Evolutionary conservation across 371 early-diverging fungal genomes (phyloP).

Genomic region (Mucor ambiguus): DNA sequence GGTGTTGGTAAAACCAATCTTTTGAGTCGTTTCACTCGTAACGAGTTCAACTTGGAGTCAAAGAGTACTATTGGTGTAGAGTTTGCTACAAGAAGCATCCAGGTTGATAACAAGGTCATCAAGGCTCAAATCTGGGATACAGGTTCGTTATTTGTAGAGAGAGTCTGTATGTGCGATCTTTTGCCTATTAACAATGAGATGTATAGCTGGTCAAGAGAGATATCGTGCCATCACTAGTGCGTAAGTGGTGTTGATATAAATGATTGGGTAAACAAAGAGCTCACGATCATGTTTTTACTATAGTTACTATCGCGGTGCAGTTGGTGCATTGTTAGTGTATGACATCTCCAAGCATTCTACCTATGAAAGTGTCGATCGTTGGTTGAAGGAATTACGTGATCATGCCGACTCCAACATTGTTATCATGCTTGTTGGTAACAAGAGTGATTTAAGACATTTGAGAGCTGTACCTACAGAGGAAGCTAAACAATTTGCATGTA

Average conservation of each 20-base stretch:
- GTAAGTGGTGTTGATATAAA: conserved; percentile 57
- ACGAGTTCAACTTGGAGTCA: conserved; percentile 96
- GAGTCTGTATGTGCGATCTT: neutral
- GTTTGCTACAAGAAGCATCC: conserved; percentile 97
- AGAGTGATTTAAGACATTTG: conserved; percentile 97
- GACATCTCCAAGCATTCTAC: conserved; percentile 96
- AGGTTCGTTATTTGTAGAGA: conserved; percentile 33
- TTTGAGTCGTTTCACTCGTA: conserved; percentile 94
- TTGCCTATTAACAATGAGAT: neutral
- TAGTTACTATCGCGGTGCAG: conserved; percentile 98
- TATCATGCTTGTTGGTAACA: conserved; percentile 99
- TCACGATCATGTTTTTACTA: neutral
- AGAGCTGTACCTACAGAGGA: conserved; percentile 97
- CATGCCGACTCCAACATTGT: conserved; percentile 98
- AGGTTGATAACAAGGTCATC: conserved; percentile 93
- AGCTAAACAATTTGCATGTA: conserved; percentile 75
- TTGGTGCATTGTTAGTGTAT: conserved; percentile 97
- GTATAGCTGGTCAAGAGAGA: conserved; percentile 82
- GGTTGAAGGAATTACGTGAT: conserved; percentile 98
- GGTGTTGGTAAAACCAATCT: conserved; percentile 99
- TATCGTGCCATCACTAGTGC: conserved; percentile 86
- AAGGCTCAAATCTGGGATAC: conserved; percentile 99
- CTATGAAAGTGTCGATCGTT: conserved; percentile 93
- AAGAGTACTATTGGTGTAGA: conserved; percentile 99
- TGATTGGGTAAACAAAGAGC: neutral